Base-by-base conservation (phyloP, 768 basidiomycete species). In the Pulveroboletus sp. region DNA sequence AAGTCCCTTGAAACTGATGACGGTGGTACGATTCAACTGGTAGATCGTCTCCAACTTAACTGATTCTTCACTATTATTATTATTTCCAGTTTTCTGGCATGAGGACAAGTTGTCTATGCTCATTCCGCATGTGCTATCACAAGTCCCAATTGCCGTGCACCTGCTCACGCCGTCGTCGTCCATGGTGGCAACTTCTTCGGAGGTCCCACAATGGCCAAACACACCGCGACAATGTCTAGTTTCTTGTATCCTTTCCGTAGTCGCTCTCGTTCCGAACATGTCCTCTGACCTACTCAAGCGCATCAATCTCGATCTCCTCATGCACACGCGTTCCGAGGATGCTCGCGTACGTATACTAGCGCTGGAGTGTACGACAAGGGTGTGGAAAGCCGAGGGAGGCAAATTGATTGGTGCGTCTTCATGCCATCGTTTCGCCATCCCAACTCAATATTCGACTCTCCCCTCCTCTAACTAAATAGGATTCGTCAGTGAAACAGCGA, bases 301-400 rank as follows among this genome's bases (percentile, higher is more conserved):
- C 8, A 72, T 96, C 68, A 97, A 97, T 72, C 74, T 90, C 18
- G 77, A 82, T 48, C 64, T 97, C 27, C 79, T 96, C 46, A 89
- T 95, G 84, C 83, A 89, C 53, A 95, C 93, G 0, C 84, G 93
- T 14, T 86, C 87, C 5, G 93, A 96, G 48, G 84, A 89, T 52
- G 69, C 77, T 3, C 73, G 74, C 17, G 67, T 83, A n/a, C 81
- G 92, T 7, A 64, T 91, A 10, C 76, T 80, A 42, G 89, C 92
- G 1, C 67, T 98, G 42, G 65, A 71, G 7, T 86, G 82, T 56
- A 72, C 86, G 13, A 79, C 80, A 27, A 74, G 74, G n/a, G 63
- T 96, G 28, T 98, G 95, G 95, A 76, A 73, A 18, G 67, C 73
- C 14, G 83, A 88, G 53, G 86, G 91, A 8, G 81, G 80, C 24